Conservation (phyloP, 179 eudicot genomes). For the Gypsophila paniculata region DNA sequence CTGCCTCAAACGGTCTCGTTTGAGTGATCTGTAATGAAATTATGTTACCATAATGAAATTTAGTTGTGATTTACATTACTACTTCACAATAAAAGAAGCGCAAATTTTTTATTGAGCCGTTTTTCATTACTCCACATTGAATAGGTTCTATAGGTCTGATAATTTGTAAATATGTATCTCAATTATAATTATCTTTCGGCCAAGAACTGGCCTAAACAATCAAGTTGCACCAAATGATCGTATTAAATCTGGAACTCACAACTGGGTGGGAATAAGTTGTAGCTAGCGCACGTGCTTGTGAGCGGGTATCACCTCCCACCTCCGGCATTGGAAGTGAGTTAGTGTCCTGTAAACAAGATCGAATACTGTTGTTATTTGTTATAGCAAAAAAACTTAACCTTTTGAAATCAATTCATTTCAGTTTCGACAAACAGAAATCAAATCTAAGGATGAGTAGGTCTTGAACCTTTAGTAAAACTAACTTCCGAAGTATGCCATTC, state of each 20-base stretch:
- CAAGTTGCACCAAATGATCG: not conserved
- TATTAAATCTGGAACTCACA: conserved; percentile 46
- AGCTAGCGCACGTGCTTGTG: conserved; percentile 89
- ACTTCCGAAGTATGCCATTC: conserved; percentile 86
- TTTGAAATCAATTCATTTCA: not conserved
- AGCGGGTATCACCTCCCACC: conserved; percentile 73
- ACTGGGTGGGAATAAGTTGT: conserved; percentile 96
- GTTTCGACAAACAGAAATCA: not conserved
- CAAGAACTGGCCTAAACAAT: conserved; percentile 1
- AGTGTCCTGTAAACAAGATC: conserved; percentile 42
- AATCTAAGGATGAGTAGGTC: not conserved
- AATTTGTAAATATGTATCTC: not conserved
- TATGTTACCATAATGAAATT: too few species aligned
- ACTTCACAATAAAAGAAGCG: not conserved
- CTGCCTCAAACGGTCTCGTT: not conserved
- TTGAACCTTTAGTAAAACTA: conserved; percentile 63
- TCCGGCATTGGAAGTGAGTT: conserved; percentile 72
- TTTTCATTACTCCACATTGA: not conserved
- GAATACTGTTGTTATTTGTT: not conserved
- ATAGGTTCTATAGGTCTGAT: not conserved
- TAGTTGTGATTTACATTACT: too few species aligned
- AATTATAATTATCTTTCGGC: not conserved
- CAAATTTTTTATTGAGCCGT: not conserved
- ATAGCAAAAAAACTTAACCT: not conserved
- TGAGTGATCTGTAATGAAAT: too few species aligned